Evolutionary conservation across 176 grass and related monocot species (phyloP), one percentile per base, ranked within the genome.

Genomic region (Puccinellia tenuiflora): DNA sequence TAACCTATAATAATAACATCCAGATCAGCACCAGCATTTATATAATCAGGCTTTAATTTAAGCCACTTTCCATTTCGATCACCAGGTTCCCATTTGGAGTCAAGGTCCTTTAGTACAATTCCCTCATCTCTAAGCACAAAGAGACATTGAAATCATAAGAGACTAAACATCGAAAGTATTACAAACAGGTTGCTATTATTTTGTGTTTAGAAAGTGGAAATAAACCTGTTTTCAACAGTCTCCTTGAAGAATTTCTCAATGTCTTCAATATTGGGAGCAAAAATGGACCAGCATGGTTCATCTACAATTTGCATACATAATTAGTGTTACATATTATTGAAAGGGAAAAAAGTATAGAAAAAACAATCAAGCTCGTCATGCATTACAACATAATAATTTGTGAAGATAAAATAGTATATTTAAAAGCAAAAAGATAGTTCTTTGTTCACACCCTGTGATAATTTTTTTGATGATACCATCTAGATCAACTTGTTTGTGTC

Each of bases 1-100:
- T 91, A 84, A 95, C 95, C 96, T 86, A 98, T 98, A 73, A 98
- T 90, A 77, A 98, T 81, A 78, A 85, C 96, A 93, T 98, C 96
- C 31, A 98, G 91, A 86, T 98, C 96, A 29, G 96, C 90, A 84
- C 92, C 92, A n/a, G 91, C 87, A 29, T 95, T 85, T 88, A 98
- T 90, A 85, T 93, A 98, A 87, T 95, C 96, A 76, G 96, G 96
- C 88, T 98, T 98, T 79, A 98, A 70, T 87, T 98, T 98, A 73
- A 98, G 80, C 92, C 96, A 98, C 73, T 98, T 98, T 74, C 91
- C 92, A 79, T 86, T 95, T 55, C 92, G 86, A 55, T 98, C 96
- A 79, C 91, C 76, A 39, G 92, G 96, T 90, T 98, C 96, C 92
- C 96, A 95, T 91, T 93, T 98, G 56, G 96, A 93, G 56, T 88